Percentiles rank a stretch among this genome's conserved stretches.
These are phyloP conservation scores for Teunomyces panamensis DNA, from an alignment of 805 yeast genomes.

Conservation along the genomic window DNA sequence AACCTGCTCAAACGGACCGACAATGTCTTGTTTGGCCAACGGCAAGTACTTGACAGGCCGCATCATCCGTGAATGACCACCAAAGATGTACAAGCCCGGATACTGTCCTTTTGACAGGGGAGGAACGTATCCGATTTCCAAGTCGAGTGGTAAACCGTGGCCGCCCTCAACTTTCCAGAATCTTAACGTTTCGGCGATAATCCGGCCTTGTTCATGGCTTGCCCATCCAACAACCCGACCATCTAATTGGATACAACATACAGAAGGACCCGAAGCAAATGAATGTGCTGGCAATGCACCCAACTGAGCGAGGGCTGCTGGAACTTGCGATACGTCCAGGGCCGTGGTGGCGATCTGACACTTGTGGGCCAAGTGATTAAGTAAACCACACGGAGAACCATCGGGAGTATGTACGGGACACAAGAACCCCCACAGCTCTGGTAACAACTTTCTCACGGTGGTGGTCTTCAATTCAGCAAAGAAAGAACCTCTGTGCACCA, in stretches of 20 bases:
- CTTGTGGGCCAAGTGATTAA: slow-evolving; percentile 94
- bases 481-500: slow-evolving; percentile 99
- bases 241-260: slow-evolving; percentile 90
- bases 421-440: slow-evolving; percentile 98
- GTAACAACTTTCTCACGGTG: slow-evolving; percentile 90
- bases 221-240: slow-evolving; percentile 95
- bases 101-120: slow-evolving; percentile 95
- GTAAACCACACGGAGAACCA: slow-evolving; percentile 98
- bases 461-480: slow-evolving; percentile 97
- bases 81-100: slow-evolving; percentile 90
- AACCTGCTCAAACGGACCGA: slow-evolving; percentile 98
- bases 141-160: slow-evolving; percentile 74
- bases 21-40: slow-evolving; percentile 73
- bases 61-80: slow-evolving; percentile 92
- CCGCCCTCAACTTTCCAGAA: slow-evolving; percentile 87
- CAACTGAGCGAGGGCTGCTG: slow-evolving; percentile 59
- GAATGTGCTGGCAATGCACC: slow-evolving; percentile 83
- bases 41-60: slow-evolving; percentile 94
- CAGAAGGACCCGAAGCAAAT: slow-evolving; percentile 81
- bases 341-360: slow-evolving; percentile 80
- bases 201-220: slow-evolving; percentile 79
- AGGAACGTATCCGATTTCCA: slow-evolving; percentile 95
- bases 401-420: slow-evolving; percentile 99
- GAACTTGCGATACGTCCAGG: slow-evolving; percentile 70
- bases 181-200: slow-evolving; percentile 86